Base-by-base conservation (phyloP, 2,329 filamentous ascomycete genomes). In the Botryotinia convoluta region DNA sequence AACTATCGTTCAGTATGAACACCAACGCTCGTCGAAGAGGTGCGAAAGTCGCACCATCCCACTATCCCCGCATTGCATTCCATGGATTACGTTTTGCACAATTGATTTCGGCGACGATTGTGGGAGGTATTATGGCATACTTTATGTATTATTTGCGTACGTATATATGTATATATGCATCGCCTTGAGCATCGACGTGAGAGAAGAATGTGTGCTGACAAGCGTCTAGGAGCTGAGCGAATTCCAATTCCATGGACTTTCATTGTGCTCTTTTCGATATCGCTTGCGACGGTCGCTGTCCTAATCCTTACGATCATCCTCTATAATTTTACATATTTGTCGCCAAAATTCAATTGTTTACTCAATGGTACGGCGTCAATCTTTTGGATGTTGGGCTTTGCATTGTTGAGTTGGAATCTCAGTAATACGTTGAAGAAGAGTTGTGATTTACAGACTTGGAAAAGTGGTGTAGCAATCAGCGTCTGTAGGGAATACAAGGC, bases 401-500 rank as follows among this genome's bases (percentile, higher is more conserved):
- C 67, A 16, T 72, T 80, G n/a, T 71, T 80, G 62, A 77, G 74
- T 45, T 79, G 77, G 77, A 75, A 74, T 20, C 71, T 79, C 26
- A 78, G 76, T 44, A 76, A 78, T 71, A 77, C 78, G n/a, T 57
- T 80, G 37, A 73, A 71, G 4, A 80, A 77, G 51, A 69, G 73
- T 35, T 80, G 79, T 63, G 72, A 76, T 26, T 71, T 69, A 5
- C 62, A 74, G 45, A 71, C 73, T 16, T 80, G 78, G 77, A 74
- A 73, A 10, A 75, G 78, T 20, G 72, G 75, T 12, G 74, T 75
- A n/a, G 77, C 69, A 26, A 76, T 76, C 20, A 73, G 74, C 16
- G 76, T 80, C 16, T 80, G 79, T 62, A 74, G 76, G 59, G 78
- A 80, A 63, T 80, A 80, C 44, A 80, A 80, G 61, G 74, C 76